Base-by-base conservation (phyloP, 1,139 yeast genomes). In the Sporopachydermia cereana region DNA sequence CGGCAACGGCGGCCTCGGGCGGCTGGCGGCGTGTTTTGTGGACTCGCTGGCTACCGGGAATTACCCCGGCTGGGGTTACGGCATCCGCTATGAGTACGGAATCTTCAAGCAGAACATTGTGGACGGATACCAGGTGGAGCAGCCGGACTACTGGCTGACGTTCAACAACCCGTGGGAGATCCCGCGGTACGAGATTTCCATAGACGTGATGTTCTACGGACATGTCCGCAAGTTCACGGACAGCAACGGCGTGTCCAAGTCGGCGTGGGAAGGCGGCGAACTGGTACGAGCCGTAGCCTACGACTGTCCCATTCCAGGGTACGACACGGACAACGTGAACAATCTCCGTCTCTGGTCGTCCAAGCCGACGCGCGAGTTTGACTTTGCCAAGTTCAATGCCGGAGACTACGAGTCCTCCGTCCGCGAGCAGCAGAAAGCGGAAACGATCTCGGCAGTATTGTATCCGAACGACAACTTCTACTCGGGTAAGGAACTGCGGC, bases 51-150 rank as follows among this genome's bases (percentile, higher is more conserved):
- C 94, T 30, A 79, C 95, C 4, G 81, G 84, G 54, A 80, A 85
- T 61, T 85, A 84, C 62, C 88, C 94, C 27, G 95, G 95, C 45
- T 88, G 96, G 96, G 97, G 96, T 51, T 89, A 89, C 62, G 96
- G 96, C 49, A 70, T 88, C 54, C 80, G 94, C 60, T 88, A 88
- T 66, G 89, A 86, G 63, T 88, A 88, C 60, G 96, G 96, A 62
- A 89, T 89, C 55, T 89, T 89, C 66, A 77, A 86, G 55, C 97
- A 89, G 66, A 79, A 80, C 61, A 86, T 89, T 58, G 74, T 86
- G 53, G 86, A 89, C 58, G 96, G 96, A 16, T 84, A 84, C 64
- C 96, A 89, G 66, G 93, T 88, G 42, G 96, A 89, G 63, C 73
- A 84, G 42, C 96, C 96, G 2, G 96, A 89, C 62, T 84, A 88